Base-by-base conservation (phyloP, 441 rosid species). In the Omphalea diandra region DNA sequence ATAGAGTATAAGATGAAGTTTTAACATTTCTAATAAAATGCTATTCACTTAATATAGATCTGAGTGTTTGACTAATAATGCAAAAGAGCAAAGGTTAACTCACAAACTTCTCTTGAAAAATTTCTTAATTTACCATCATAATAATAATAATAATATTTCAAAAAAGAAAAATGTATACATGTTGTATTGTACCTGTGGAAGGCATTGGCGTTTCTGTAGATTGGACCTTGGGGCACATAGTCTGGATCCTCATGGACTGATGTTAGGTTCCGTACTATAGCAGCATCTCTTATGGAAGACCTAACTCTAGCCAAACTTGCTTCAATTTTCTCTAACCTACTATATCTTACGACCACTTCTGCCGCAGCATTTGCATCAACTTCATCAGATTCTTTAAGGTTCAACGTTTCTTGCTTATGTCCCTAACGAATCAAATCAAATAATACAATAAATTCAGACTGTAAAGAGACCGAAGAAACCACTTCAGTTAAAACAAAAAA, bases 201-300 rank as follows among this genome's bases (percentile, higher is more conserved):
- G 5, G 93, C 87, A 65, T 85, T 80, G 33, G 90, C 78, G 49
- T 91, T 88, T 20, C 86, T 68, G 73, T 91, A 91, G 14, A 91
- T 84, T 0, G 86, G 85, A 5, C 97, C 97, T 27, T 29, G 74
- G 40, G 93, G 97, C 18, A 85, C 85, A 35, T 86, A 85, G 57
- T 88, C 87, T 8, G 76, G 41, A 63, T 87, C 93, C 38, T 68
- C 59, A 24, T 83, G 78, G 22, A 71, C 44, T 29, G 84, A 71
- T 18, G 87, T 77, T 35, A 62, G 56, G 67, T 84, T 87, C 62
- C 80, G 67, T 6, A 78, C 72, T 3, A 46, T 49, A 55, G 84
- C 85, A 62, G 94, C 94, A 73, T 85, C 81, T 83, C 77, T 82
- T 22, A 90, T 90, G 69, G 81, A 77, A 2, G 80, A 76, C 50